phyloP scores from a whole-genome alignment of 176 grass and related monocot species.

The Raddia distichophylla region DNA sequence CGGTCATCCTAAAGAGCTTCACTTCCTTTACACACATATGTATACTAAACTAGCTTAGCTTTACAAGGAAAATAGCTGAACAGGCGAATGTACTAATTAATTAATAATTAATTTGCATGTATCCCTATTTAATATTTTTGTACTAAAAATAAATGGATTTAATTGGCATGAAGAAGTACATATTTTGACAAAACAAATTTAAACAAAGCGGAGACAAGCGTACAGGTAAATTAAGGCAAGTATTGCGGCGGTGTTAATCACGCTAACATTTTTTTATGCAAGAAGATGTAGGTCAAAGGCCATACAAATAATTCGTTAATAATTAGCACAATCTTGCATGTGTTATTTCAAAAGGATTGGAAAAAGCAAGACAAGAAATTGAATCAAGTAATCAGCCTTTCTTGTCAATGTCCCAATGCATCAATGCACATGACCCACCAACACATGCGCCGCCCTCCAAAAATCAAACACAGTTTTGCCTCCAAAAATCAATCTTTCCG shows the following conservation, averaged over 20 bases:
- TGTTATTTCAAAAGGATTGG: neutral
- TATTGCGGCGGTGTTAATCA: neutral
- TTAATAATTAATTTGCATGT: neutral
- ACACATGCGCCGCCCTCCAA: neutral
- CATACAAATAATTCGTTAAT: neutral
- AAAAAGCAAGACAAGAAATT: conserved; percentile 7
- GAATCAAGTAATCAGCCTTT: conserved; percentile 34
- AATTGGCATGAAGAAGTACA: neutral
- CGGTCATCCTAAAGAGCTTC: conserved; percentile 38
- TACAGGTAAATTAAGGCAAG: neutral
- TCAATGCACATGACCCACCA: conserved; percentile 32
- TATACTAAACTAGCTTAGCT: conserved; percentile 26
- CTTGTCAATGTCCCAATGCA: conserved; percentile 15
- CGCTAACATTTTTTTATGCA: neutral
- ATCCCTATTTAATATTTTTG: neutral
- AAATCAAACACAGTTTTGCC: conserved; percentile 6
- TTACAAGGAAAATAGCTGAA: conserved; percentile 10
- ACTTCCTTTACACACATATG: conserved; percentile 30
- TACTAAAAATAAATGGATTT: neutral
- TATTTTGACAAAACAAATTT: neutral
- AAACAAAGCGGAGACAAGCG: neutral
- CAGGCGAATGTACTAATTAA: neutral
- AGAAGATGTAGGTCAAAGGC: neutral
- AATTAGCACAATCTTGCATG: neutral
- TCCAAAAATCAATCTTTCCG: conserved; percentile 21